Base-by-base conservation (phyloP, 768 basidiomycete genomes). In the Boletus eberwhitei region DNA sequence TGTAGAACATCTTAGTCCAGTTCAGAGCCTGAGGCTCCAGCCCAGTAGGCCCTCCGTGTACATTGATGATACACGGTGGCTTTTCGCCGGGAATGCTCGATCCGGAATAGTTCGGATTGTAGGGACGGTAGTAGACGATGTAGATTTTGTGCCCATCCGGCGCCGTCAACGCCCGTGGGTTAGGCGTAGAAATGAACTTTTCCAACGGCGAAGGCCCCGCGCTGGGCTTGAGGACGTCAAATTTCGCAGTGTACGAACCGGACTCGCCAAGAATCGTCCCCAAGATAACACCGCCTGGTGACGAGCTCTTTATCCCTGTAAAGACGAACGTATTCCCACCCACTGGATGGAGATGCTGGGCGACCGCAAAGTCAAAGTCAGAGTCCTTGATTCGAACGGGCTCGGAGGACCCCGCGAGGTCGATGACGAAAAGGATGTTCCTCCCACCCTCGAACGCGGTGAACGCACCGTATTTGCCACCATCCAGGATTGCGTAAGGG, bases 11-110 rank as follows among this genome's bases (percentile, higher is more conserved):
- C 52, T 75, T 79, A 9, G 55, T 63, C 80, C 81, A 81, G 19
- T 70, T 67, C 24, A 90, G 64, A 0, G 73, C 77, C 46, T 84
- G 82, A 1, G 54, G 17, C 2, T 74, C 71, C 9, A 74, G 63
- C 0, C 54, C 66, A 0, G 87, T 90, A 0, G 89, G 90, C 0
- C 90, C 88, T 1, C 89, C 90, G 57, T 91, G 90, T 2, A 82
- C 78, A 29, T 73, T 60, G 0, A 88, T 63, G 11, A 90, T 73
- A 45, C 81, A 83, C 2, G 90, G 90, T 0, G 89, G 90, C 45
- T 74, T 77, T 64, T 87, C 84, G 5, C 71, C 76, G 0, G 64
- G 54, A 5, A 61, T 53, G 38, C 66, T 76, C 8, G 52, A 5
- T 0, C 78, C 83, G 1, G 64, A 53, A 64, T 82, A 90, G 0